Evolutionary conservation across 2,329 filamentous ascomycete species (phyloP).

Genomic region (Xylariaceae sp.): DNA sequence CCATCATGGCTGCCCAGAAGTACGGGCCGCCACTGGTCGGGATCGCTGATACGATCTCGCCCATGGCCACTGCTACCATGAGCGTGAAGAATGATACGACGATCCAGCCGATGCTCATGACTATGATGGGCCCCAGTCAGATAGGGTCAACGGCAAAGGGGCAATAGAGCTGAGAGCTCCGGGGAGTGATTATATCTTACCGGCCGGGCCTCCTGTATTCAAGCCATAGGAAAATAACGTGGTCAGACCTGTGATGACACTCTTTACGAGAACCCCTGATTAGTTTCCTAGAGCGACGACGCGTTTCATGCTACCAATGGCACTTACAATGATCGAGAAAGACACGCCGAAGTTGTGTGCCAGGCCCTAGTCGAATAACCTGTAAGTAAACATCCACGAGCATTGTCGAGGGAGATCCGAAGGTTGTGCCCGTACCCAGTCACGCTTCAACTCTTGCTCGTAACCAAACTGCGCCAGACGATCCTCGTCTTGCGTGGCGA

Average conservation of each 20-base stretch:
- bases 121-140: conserved; percentile 7
- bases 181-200: conserved; percentile 3
- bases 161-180: neutral
- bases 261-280: conserved; percentile 33
- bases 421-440: conserved; percentile 38
- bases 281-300: neutral
- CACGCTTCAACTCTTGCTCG: conserved; percentile 52
- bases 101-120: conserved; percentile 43
- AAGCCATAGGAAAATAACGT: conserved; percentile 54
- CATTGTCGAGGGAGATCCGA: neutral
- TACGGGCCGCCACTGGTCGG: conserved; percentile 55
- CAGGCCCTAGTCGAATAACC: conserved; percentile 32
- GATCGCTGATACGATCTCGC: conserved; percentile 55
- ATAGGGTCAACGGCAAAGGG: neutral
- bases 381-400: neutral
- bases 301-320: neutral
- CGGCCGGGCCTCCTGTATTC: conserved; percentile 47
- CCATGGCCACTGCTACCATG: conserved; percentile 50
- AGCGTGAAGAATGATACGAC: conserved; percentile 51
- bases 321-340: conserved; percentile 54
- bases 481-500: conserved; percentile 41
- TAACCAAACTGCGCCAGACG: conserved; percentile 53
- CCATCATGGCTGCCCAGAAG: conserved; percentile 55
- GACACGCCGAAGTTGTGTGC: conserved; percentile 58
- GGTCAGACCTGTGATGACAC: conserved; percentile 55